These are phyloP conservation scores for Trichomonascaceae sp. DNA, from an alignment of 1,139 yeast genomes.

Conservation along the genomic window DNA sequence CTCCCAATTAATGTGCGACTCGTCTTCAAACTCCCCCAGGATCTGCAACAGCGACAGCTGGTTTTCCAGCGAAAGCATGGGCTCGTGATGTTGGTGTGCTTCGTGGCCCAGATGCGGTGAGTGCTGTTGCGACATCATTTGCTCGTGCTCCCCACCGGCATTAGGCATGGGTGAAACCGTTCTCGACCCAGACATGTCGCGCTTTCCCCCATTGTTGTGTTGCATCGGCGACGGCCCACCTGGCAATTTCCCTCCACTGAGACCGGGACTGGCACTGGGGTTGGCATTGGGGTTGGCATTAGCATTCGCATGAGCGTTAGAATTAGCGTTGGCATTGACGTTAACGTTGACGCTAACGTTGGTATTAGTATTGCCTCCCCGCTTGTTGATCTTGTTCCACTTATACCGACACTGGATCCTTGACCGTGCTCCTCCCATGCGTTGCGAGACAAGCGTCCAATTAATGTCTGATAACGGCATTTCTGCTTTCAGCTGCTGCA, in stretches of 20 bases:
- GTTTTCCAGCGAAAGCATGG: conserved; percentile 37
- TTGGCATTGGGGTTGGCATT: neutral
- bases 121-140: no score
- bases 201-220: neutral
- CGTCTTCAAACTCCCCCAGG: conserved; percentile 36
- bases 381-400: conserved; percentile 69
- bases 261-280: neutral
- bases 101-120: no score
- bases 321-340: neutral
- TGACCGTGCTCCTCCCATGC: conserved; percentile 78
- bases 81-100: no score
- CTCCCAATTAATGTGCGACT: conserved; percentile 46
- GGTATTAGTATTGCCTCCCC: conserved; percentile 21
- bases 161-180: no score
- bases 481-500: conserved; percentile 28
- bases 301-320: neutral
- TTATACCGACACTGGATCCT: conserved; percentile 91
- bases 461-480: conserved; percentile 37
- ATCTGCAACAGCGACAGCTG: conserved; percentile 40
- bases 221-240: no score
- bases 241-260: neutral
- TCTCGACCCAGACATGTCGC: neutral
- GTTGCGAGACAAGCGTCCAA: conserved; percentile 85
- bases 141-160: no score
- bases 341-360: conserved; percentile 21